A percentile compares a stretch with the other conserved stretches of the same genome.
These are phyloP conservation scores for Penicillium brasilianum DNA, from an alignment of 2,329 filamentous ascomycete genomes.

Conservation along the genomic window DNA sequence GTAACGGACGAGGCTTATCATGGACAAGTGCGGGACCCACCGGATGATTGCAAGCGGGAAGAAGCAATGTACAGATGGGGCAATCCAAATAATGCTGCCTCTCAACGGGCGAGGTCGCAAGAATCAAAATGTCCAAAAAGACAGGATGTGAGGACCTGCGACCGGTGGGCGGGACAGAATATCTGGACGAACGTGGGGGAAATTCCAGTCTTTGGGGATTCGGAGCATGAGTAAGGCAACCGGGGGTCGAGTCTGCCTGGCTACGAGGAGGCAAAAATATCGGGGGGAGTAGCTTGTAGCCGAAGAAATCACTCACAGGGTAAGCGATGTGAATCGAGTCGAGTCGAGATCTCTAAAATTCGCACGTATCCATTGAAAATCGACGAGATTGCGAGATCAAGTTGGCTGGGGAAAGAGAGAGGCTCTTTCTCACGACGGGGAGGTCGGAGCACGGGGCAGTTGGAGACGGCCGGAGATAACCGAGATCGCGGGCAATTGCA, in stretches of 20 bases:
- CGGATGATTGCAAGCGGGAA: constrained; percentile 17
- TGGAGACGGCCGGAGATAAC: constrained; percentile 39
- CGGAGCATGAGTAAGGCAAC: constrained; percentile 25
- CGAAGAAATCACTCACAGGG: constrained; percentile 2
- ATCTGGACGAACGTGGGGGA: constrained; percentile 3
- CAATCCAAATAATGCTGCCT: background rate
- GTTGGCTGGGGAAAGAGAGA: constrained; percentile 1
- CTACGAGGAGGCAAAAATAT: background rate
- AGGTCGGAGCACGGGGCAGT: constrained; percentile 22
- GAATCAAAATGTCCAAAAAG: background rate
- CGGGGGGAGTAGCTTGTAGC: background rate
- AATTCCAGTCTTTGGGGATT: constrained; percentile 10
- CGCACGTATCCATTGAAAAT: constrained; percentile 24
- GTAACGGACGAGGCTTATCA: constrained; percentile 30
- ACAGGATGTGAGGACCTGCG: constrained; percentile 30
- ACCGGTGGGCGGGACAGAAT: constrained; percentile 23
- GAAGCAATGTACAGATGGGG: constrained; percentile 18
- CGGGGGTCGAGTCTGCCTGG: constrained; percentile 5
- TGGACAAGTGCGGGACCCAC: constrained; percentile 29
- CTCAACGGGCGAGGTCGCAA: background rate
- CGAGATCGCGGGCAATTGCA: constrained; percentile 35
- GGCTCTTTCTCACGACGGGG: constrained; percentile 5
- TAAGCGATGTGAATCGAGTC: background rate
- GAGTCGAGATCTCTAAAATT: constrained; percentile 14
- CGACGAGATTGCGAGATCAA: background rate